These are phyloP conservation scores for Heracleum sosnowskyi DNA, from an alignment of 129 eudicot species.

Conservation along the genomic window DNA sequence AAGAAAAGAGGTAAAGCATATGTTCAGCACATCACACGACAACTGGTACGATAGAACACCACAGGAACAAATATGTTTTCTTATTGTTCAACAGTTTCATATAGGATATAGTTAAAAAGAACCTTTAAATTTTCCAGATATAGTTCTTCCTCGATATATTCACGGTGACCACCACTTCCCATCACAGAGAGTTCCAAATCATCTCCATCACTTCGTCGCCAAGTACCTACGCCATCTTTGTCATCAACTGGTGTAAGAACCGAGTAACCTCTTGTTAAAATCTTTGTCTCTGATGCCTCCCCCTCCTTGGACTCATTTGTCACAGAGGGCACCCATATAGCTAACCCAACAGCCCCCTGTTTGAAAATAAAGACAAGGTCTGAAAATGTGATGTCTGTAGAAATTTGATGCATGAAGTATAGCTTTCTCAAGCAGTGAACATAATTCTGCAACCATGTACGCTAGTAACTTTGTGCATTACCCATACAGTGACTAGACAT, in stretches of 20 bases:
- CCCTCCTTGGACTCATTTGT: slow-evolving; percentile 66
- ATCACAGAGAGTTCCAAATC: slow-evolving; percentile 72
- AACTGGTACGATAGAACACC: not conserved
- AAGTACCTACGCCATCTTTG: slow-evolving; percentile 30
- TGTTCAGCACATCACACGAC: not conserved
- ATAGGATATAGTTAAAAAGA: not conserved
- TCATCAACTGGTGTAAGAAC: slow-evolving; percentile 56
- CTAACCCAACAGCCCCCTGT: slow-evolving; percentile 98
- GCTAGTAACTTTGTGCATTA: not conserved
- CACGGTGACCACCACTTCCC: slow-evolving; percentile 43
- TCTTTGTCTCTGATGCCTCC: slow-evolving; percentile 48
- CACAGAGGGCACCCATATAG: slow-evolving; percentile 99
- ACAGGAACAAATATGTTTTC: not conserved
- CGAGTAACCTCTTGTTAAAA: slow-evolving; percentile 51
- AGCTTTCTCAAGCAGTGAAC: slow-evolving; percentile 5
- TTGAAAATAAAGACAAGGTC: slow-evolving; percentile 11
- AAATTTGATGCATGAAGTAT: not conserved
- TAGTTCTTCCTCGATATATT: slow-evolving; percentile 58
- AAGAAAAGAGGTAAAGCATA: slow-evolving; percentile 5
- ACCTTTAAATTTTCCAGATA: slow-evolving; percentile 81
- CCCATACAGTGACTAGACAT: not conserved
- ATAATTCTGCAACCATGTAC: not conserved
- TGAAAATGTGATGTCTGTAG: not conserved
- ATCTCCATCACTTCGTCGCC: slow-evolving; percentile 48
- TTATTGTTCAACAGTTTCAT: slow-evolving; percentile 6